Evolutionary conservation across 768 basidiomycete genomes (phyloP), one percentile per base, ranked within the genome.

Genomic region (Tricholoma bakamatsutake): DNA sequence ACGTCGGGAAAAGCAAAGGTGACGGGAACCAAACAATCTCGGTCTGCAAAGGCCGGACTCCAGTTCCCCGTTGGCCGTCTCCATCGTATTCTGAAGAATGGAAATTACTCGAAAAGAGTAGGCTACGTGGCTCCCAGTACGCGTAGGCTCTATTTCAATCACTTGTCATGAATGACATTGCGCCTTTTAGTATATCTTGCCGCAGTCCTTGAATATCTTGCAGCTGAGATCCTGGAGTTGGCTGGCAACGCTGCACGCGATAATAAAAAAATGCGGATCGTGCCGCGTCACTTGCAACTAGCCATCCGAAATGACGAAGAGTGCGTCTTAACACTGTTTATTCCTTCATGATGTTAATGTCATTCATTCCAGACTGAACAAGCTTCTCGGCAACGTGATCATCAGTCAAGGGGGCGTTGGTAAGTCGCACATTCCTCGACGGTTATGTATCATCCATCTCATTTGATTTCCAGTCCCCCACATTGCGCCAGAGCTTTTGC

Each of bases 31-130:
- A 73, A 78, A 7, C 77, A 82, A 64, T 85, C 88, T 52, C 84
- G 87, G 55, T 90, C 91, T 12, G 71, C 77, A 49, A 80, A 78
- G 69, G 81, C 82, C 4, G 81, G 83, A 58, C 72, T 84, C 55
- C 82, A 83, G 63, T 88, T 93, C 73, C 88, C 90, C 55, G 90
- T 92, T 57, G 84, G 84, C 69, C 87, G 90, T 79, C 86, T 93
- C 62, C 87, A 88, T 71, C 80, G 90, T 69, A 72, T 87, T 17
- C 66, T 92, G 69, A 89, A 86, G 74, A 78, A 79, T 64, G 85
- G 83, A 39, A 86, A 87, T 75, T 86, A 87, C 64, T 84, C 81
- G 5, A 81, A 83, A 67, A 82, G 86, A 65, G 77, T 90, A 57
- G 85, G 83, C 66, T 78, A 81, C 51, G 83, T 80, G 66, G 84